These are phyloP conservation scores for Gentiana macrophylla DNA, from an alignment of 257 asterid genomes.

Conservation along the genomic window DNA sequence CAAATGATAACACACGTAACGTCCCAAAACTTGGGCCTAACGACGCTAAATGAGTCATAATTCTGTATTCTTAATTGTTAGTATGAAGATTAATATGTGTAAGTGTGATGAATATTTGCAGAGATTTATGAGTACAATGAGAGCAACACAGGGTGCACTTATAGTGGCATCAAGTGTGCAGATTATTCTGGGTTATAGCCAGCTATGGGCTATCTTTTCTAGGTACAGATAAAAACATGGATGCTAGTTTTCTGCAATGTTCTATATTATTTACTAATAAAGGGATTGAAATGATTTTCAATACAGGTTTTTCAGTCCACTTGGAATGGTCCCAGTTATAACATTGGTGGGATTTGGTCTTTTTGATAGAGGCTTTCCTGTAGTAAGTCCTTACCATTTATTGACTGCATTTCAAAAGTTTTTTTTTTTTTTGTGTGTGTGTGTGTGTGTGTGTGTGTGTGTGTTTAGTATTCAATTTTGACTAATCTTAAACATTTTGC, in stretches of 20 bases:
- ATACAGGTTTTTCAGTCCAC: slow-evolving; percentile 92
- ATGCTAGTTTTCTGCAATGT: background rate
- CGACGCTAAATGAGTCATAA: too few species aligned
- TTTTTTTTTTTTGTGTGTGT: background rate
- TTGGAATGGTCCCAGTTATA: slow-evolving; percentile 94
- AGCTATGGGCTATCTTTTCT: slow-evolving; percentile 96
- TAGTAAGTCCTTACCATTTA: slow-evolving; percentile 29
- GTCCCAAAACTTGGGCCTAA: too few species aligned
- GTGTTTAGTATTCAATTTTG: slow-evolving; percentile 4
- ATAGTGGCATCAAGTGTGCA: slow-evolving; percentile 96
- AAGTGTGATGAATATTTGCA: slow-evolving; percentile 12
- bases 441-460: background rate
- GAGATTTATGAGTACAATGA: slow-evolving; percentile 77
- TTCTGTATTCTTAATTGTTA: background rate
- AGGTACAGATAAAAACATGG: slow-evolving; percentile 30
- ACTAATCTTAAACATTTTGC: slow-evolving; percentile 8
- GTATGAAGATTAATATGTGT: slow-evolving; percentile 8
- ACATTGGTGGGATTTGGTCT: slow-evolving; percentile 85
- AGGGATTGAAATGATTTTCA: background rate
- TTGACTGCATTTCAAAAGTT: background rate
- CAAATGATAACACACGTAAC: too few species aligned
- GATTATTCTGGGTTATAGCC: slow-evolving; percentile 90
- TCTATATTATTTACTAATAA: background rate
- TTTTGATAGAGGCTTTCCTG: slow-evolving; percentile 88
- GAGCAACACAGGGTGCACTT: slow-evolving; percentile 90